These are phyloP conservation scores for Mallotus japonicus DNA, from an alignment of 441 rosid species.

Conservation along the genomic window DNA sequence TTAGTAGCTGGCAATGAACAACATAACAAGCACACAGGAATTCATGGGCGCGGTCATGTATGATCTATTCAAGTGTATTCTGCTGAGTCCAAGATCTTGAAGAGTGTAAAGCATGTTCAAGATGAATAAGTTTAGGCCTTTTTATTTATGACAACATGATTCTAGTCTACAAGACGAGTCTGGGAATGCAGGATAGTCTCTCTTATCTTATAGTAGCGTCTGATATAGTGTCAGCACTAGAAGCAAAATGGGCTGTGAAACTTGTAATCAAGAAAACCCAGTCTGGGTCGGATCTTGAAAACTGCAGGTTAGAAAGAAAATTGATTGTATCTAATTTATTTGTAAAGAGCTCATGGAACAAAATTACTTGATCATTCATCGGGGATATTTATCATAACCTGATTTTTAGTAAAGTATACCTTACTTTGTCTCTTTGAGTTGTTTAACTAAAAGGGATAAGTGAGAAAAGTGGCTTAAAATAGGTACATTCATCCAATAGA, in stretches of 20 bases:
- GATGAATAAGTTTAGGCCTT: too few relatives aligned
- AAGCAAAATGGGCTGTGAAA: conserved; percentile 79
- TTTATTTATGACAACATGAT: too few relatives aligned
- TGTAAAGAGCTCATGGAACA: not conserved
- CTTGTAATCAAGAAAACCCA: conserved; percentile 65
- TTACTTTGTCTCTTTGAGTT: not conserved
- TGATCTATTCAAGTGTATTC: too few relatives aligned
- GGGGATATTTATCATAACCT: not conserved
- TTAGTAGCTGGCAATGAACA: too few relatives aligned
- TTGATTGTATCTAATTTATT: not conserved
- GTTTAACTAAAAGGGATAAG: not conserved
- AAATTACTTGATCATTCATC: not conserved
- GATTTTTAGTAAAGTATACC: not conserved
- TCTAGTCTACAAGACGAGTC: too few relatives aligned
- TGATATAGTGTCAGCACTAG: conserved; percentile 78
- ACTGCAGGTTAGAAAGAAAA: conserved; percentile 66
- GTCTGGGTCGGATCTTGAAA: conserved; percentile 84
- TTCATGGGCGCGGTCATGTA: too few relatives aligned
- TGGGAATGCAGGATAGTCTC: too few relatives aligned
- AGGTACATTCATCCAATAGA: conserved; percentile 87
- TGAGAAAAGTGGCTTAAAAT: not conserved
- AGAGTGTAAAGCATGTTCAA: too few relatives aligned
- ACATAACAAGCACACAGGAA: too few relatives aligned
- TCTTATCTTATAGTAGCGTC: conserved; percentile 70
- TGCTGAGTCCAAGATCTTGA: too few relatives aligned